phyloP scores from a whole-genome alignment of 331 rosid genomes.

The Quercus phellos region DNA sequence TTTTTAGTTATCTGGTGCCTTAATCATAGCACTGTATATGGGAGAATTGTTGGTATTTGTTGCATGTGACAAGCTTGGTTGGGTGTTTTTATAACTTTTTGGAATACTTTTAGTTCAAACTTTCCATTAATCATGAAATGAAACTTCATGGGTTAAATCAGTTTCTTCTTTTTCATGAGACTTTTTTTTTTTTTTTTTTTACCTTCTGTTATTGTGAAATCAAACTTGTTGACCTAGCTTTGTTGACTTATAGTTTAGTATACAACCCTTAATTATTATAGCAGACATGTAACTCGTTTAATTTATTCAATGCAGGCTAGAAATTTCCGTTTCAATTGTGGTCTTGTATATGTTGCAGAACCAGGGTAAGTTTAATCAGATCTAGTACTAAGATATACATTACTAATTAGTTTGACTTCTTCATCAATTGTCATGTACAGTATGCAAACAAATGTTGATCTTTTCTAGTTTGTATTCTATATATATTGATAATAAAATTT shows the following conservation, averaged over 20 bases:
- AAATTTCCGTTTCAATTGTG: constrained; percentile 87
- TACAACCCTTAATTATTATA: constrained; percentile 14
- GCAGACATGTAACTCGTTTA: constrained; percentile 13
- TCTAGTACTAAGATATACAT: neutral
- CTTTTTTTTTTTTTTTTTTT: neutral
- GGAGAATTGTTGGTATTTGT: neutral
- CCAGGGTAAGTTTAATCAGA: constrained; percentile 68
- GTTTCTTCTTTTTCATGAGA: neutral
- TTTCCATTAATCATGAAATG: neutral
- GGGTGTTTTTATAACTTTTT: neutral
- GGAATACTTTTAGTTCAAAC: neutral
- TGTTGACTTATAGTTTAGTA: neutral
- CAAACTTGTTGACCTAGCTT: neutral
- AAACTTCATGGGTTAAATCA: neutral
- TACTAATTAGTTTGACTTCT: neutral
- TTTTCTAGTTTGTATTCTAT: constrained; percentile 9
- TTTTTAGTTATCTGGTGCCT: neutral
- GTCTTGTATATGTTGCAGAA: constrained; percentile 92
- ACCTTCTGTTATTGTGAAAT: neutral
- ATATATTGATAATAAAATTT: constrained; percentile 7
- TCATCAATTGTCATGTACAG: constrained; percentile 4
- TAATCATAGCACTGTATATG: too few relatives aligned
- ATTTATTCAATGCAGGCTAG: constrained; percentile 65
- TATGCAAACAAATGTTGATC: neutral
- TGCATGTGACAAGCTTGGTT: neutral